A percentile compares a stretch with the other conserved stretches of the same genome.
Conservation (phyloP, 495 filamentous ascomycete genomes). For the Viridothelium virens region DNA sequence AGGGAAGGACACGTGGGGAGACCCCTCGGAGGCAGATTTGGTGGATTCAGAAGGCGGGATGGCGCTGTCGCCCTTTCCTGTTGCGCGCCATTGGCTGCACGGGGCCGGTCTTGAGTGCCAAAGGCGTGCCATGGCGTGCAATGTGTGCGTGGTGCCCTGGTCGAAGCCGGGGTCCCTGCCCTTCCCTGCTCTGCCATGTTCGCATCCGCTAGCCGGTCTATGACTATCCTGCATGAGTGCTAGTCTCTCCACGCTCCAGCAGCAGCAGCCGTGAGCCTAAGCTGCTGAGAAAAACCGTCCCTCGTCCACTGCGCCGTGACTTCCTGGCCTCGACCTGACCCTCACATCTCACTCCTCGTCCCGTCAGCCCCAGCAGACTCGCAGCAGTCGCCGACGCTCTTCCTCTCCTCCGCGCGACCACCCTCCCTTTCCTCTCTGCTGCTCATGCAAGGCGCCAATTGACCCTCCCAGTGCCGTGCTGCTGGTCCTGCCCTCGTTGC, state of each 20-base stretch:
- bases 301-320: slow-evolving; percentile 6
- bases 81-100: not conserved
- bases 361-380: not conserved
- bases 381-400: not conserved
- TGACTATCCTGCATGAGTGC: not conserved
- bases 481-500: not conserved
- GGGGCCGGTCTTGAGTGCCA: too few relatives aligned
- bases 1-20: slow-evolving; percentile 7
- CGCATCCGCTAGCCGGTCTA: not conserved
- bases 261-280: not conserved
- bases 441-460: slow-evolving; percentile 7
- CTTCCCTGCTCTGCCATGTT: not conserved
- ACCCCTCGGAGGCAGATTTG: not conserved
- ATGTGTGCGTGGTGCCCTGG: not conserved
- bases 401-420: not conserved
- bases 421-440: not conserved
- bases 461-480: slow-evolving; percentile 1
- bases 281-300: slow-evolving; percentile 6
- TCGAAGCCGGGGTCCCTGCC: not conserved
- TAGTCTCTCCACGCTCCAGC: not conserved
- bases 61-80: not conserved
- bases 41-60: slow-evolving; percentile 9
- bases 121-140: too few relatives aligned
- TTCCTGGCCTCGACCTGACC: not conserved
- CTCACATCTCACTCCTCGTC: not conserved